Percentiles rank a stretch among this genome's conserved stretches.
These are phyloP conservation scores for Knoxia roxburghii DNA, from an alignment of 257 asterid genomes.

Conservation along the genomic window DNA sequence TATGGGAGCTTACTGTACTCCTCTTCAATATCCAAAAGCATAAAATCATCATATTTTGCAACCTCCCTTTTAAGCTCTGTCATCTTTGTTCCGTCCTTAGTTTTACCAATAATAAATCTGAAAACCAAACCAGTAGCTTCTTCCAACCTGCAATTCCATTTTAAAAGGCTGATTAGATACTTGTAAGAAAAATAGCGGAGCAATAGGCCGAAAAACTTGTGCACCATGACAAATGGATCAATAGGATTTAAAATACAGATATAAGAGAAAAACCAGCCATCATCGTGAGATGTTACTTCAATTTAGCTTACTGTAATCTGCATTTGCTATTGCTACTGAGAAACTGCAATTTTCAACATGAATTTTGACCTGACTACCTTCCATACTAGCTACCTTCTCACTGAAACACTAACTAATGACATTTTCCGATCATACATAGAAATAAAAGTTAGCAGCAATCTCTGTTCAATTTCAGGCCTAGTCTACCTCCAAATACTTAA, in stretches of 20 bases:
- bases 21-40: slow-evolving; percentile 88
- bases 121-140: slow-evolving; percentile 96
- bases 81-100: slow-evolving; percentile 73
- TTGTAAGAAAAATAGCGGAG: background rate
- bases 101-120: slow-evolving; percentile 83
- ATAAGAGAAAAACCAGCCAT: background rate
- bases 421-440: background rate
- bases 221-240: background rate
- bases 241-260: background rate
- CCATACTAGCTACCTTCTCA: background rate
- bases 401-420: background rate
- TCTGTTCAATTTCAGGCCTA: background rate
- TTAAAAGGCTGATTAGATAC: slow-evolving; percentile 27
- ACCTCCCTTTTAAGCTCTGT: slow-evolving; percentile 74
- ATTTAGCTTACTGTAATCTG: background rate
- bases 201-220: background rate
- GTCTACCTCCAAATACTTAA: slow-evolving; percentile 1
- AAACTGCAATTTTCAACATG: background rate
- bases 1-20: slow-evolving; percentile 98
- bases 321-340: background rate
- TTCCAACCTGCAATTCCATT: slow-evolving; percentile 68
- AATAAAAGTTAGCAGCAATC: background rate
- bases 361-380: background rate
- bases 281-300: background rate
- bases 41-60: slow-evolving; percentile 79